Percentiles rank a stretch among this genome's conserved stretches.
Evolutionary conservation across 2,329 filamentous ascomycete genomes (phyloP).

Genomic region (Aschersonia sp.): DNA sequence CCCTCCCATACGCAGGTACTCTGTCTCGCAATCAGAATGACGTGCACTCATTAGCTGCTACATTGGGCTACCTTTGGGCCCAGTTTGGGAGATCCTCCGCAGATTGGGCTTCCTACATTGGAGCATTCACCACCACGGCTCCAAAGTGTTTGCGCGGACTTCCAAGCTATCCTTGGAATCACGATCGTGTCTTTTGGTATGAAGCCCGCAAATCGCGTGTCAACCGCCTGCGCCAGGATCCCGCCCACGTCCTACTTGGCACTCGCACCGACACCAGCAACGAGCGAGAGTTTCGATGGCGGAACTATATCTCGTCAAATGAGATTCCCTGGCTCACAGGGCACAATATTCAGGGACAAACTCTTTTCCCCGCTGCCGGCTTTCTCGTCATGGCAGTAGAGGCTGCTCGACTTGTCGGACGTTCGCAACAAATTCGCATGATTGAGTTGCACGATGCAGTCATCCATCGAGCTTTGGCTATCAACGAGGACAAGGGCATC

Average conservation of each 20-base stretch:
- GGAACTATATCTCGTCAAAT: conserved; percentile 8
- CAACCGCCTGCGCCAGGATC: neutral
- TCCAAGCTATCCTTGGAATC: neutral
- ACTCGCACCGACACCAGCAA: neutral
- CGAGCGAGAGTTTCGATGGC: conserved; percentile 5
- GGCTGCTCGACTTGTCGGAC: neutral
- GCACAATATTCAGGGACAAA: conserved; percentile 9
- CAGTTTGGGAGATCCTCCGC: neutral
- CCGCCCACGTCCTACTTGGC: neutral
- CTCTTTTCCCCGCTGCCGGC: conserved; percentile 21
- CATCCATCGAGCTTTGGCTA: neutral
- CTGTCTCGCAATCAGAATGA: neutral
- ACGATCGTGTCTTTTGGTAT: neutral
- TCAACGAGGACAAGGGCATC: neutral
- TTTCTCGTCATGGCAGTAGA: conserved; percentile 19
- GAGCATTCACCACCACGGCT: neutral
- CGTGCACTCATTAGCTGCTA: neutral
- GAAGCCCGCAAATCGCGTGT: neutral
- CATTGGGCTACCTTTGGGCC: neutral
- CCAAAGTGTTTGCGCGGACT: neutral
- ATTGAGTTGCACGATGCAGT: neutral
- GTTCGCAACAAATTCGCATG: neutral
- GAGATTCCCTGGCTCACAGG: conserved; percentile 17
- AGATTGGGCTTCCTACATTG: neutral
- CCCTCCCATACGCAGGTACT: neutral